Conservation (phyloP, 805 yeast species). For the Candida ascalaphidarum region DNA sequence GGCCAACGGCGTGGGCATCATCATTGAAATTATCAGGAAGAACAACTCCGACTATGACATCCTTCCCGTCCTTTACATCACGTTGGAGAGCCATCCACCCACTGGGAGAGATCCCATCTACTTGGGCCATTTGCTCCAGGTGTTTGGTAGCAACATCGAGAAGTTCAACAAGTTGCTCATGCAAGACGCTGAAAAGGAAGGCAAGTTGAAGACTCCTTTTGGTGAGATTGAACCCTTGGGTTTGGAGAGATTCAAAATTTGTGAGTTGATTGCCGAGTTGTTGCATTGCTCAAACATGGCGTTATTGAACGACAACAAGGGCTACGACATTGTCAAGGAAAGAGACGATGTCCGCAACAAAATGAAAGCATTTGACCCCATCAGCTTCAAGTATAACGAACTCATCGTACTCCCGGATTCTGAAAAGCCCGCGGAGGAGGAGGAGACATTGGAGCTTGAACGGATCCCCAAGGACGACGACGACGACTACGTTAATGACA, state of each 20-base stretch:
- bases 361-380: slow-evolving; percentile 35
- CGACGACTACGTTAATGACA: slow-evolving; percentile 15
- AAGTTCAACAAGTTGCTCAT: slow-evolving; percentile 29
- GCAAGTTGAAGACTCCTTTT: slow-evolving; percentile 14
- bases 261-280: slow-evolving; percentile 89
- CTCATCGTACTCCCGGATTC: slow-evolving; percentile 26
- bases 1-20: slow-evolving; percentile 41
- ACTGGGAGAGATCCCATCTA: slow-evolving; percentile 40
- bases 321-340: slow-evolving; percentile 30
- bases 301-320: slow-evolving; percentile 35
- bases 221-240: slow-evolving; percentile 33
- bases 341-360: slow-evolving; percentile 29
- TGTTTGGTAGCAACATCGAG: slow-evolving; percentile 29
- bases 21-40: slow-evolving; percentile 37
- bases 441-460: slow-evolving; percentile 5
- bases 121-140: slow-evolving; percentile 33
- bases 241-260: slow-evolving; percentile 48
- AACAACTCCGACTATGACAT: slow-evolving; percentile 39
- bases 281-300: slow-evolving; percentile 69
- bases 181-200: slow-evolving; percentile 6
- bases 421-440: slow-evolving; percentile 6
- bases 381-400: slow-evolving; percentile 38
- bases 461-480: slow-evolving; percentile 3
- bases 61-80: slow-evolving; percentile 35
- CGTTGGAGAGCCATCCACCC: slow-evolving; percentile 38